phyloP scores from a whole-genome alignment of 768 basidiomycete species.

The Leccinum pellstonianum region DNA sequence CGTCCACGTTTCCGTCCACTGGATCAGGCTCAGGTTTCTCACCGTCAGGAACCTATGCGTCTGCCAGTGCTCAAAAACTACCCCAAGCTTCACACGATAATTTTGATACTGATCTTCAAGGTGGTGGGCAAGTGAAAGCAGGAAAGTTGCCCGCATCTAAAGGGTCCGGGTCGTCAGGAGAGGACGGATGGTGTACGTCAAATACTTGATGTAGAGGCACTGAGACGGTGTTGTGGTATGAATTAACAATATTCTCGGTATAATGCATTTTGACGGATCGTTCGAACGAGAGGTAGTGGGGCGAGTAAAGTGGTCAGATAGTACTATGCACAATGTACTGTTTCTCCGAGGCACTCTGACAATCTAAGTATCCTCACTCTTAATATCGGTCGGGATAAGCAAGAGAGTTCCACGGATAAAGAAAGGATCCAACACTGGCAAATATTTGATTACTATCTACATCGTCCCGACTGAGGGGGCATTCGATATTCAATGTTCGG shows the following conservation, averaged over 20 bases:
- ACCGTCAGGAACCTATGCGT: constrained; percentile 15
- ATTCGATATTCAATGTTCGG: too few relatives aligned
- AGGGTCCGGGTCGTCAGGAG: constrained; percentile 11
- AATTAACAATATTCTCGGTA: background rate
- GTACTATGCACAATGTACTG: background rate
- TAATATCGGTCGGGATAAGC: too few relatives aligned
- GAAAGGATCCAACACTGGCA: too few relatives aligned
- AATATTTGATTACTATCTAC: too few relatives aligned
- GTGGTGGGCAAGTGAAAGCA: constrained; percentile 7
- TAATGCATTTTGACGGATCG: background rate
- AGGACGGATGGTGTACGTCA: constrained; percentile 15
- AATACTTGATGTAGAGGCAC: constrained; percentile 8
- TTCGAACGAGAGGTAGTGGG: background rate
- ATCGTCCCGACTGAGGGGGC: too few relatives aligned
- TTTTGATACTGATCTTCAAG: constrained; percentile 7
- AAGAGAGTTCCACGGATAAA: too few relatives aligned
- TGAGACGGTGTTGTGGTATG: background rate
- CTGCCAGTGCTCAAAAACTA: constrained; percentile 12
- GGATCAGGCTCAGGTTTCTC: constrained; percentile 14
- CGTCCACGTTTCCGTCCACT: constrained; percentile 9
- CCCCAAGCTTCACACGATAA: constrained; percentile 6
- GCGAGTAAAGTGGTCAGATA: background rate
- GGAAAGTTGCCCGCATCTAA: constrained; percentile 15
- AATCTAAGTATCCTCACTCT: background rate
- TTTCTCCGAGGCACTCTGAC: background rate